These are phyloP conservation scores for Forsythia suspensa DNA, from an alignment of 257 asterid genomes.

Conservation along the genomic window DNA sequence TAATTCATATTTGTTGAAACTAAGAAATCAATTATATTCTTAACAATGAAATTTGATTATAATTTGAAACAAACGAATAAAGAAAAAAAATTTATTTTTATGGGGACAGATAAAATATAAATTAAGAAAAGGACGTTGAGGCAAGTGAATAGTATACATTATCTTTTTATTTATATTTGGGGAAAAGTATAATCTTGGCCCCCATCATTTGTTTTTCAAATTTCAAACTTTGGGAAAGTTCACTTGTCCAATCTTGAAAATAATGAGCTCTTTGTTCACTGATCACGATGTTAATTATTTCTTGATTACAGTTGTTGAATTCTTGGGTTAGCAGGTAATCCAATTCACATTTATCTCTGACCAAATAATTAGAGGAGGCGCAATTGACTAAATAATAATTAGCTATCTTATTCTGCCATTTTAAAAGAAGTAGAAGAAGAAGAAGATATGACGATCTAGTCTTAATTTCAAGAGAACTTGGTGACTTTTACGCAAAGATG, in stretches of 20 bases:
- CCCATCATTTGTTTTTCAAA: background rate
- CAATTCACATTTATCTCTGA: background rate
- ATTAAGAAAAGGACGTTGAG: background rate
- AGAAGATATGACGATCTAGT: too few species aligned
- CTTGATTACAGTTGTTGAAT: background rate
- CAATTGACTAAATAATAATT: too few species aligned
- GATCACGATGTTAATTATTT: slow-evolving; percentile 6
- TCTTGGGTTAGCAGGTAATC: background rate
- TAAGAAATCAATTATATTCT: too few species aligned
- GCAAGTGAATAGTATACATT: background rate
- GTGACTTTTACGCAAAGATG: too few species aligned
- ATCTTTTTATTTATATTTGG: background rate
- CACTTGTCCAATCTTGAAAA: slow-evolving; percentile 16
- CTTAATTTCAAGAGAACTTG: too few species aligned
- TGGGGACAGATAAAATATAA: background rate
- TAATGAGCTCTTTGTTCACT: slow-evolving; percentile 5
- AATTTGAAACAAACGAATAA: too few species aligned
- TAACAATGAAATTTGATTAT: too few species aligned
- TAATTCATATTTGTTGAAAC: too few species aligned
- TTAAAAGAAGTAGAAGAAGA: too few species aligned
- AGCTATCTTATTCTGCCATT: too few species aligned
- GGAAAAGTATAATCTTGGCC: background rate
- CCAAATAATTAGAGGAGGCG: background rate
- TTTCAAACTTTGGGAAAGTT: slow-evolving; percentile 35
- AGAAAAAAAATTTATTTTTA: too few species aligned